These are phyloP conservation scores for Linum tenue DNA, from an alignment of 345 rosid species.

Conservation along the genomic window DNA sequence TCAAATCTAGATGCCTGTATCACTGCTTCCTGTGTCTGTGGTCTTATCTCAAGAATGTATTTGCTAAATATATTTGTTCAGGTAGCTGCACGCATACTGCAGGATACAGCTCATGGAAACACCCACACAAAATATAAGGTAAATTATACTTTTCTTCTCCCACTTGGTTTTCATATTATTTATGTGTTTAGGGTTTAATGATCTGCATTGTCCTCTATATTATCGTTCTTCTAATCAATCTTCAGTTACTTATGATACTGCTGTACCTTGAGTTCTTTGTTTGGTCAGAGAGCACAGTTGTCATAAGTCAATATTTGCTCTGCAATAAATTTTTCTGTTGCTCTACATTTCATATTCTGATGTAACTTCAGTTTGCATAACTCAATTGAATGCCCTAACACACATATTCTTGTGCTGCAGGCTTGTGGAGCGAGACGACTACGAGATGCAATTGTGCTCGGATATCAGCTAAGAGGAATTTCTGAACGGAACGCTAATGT, in stretches of 20 bases:
- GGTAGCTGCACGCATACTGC: slow-evolving; percentile 88
- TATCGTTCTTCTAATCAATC: neutral
- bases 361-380: no score
- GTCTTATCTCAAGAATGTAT: neutral
- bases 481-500: slow-evolving; percentile 86
- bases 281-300: neutral
- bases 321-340: no score
- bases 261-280: neutral
- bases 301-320: no score
- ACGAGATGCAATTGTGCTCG: slow-evolving; percentile 94
- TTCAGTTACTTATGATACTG: neutral
- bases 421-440: slow-evolving; percentile 94
- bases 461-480: slow-evolving; percentile 90
- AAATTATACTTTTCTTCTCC: neutral
- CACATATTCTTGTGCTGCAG: slow-evolving; percentile 21
- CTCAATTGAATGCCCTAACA: neutral
- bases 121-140: slow-evolving; percentile 78
- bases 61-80: slow-evolving; percentile 11
- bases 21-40: neutral
- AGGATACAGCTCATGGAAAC: slow-evolving; percentile 93
- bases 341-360: no score
- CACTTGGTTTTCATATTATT: neutral
- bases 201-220: neutral
- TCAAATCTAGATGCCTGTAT: neutral
- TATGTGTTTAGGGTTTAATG: neutral